Conservation (phyloP, 192 early-diverging fungal genomes). For the Chytriomyces confervae region DNA sequence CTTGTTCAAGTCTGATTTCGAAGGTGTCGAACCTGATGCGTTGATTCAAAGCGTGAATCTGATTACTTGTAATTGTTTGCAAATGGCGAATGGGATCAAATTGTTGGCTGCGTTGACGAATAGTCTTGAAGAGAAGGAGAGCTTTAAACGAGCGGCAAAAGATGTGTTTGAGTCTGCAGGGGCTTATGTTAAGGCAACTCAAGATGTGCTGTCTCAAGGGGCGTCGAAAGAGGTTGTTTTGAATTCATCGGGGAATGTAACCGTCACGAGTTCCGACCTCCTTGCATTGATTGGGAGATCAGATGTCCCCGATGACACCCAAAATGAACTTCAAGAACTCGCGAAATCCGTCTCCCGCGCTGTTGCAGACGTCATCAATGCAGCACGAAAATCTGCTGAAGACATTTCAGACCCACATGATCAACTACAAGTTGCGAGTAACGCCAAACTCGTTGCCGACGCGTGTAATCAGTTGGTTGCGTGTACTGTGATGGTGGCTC, state of each 20-base stretch:
- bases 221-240: constrained; percentile 46
- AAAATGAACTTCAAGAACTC: constrained; percentile 54
- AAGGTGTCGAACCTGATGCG: constrained; percentile 62
- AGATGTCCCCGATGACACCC: constrained; percentile 51
- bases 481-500: constrained; percentile 45
- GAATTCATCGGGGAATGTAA: constrained; percentile 38
- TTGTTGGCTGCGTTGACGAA: constrained; percentile 52
- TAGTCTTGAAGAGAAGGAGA: constrained; percentile 44
- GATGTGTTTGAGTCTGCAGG: constrained; percentile 39
- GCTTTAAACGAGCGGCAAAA: constrained; percentile 46
- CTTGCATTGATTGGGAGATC: constrained; percentile 51
- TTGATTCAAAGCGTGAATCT: constrained; percentile 50
- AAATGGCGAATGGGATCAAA: constrained; percentile 63
- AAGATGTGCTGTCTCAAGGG: constrained; percentile 50
- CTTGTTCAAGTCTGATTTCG: constrained; percentile 47
- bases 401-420: constrained; percentile 39
- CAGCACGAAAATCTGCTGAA: constrained; percentile 41
- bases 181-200: constrained; percentile 46
- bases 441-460: constrained; percentile 47
- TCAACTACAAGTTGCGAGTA: constrained; percentile 43
- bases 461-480: constrained; percentile 46
- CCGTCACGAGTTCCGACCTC: constrained; percentile 40
- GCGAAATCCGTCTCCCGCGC: constrained; percentile 50
- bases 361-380: constrained; percentile 44
- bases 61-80: constrained; percentile 54